Evolutionary conservation across 441 rosid genomes (phyloP), one percentile per base, ranked within the genome.

Genomic region (Hypseocharis bilobata): DNA sequence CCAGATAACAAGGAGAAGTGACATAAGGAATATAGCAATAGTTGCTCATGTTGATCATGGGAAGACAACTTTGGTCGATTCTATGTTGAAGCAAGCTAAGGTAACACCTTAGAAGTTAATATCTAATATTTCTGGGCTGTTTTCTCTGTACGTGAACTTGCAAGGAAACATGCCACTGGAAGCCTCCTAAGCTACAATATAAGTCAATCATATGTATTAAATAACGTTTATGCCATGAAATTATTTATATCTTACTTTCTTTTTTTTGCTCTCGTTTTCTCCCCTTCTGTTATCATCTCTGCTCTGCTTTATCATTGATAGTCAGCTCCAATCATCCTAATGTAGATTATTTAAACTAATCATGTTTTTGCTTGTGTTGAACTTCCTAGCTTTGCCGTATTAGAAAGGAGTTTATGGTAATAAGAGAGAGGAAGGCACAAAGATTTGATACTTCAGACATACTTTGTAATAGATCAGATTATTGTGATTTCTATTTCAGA

Each of bases 21-120:
- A 91, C 68, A 75, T 92, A 76, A 82, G 98, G 85, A 92, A 90
- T 65, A 87, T 90, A 67, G 98, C 98, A 38, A 92, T 90, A 42
- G 96, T 90, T 52, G 98, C 98, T 45, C 98, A 90, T 69, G 98
- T 92, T 51, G 98, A 92, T 80, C 98, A 92, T 66, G 98, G 97
- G 6, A 92, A 92, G 82, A 92, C 98, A 1, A 92, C 98, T 74
- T 74, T 92, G 83, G 97, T 92, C 62, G 98, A 92, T 76, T 81
- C 98, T 26, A 89, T 92, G 98, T 81, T 92, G 68, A 84, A 70
- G 81, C 98, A 92, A 78, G 82, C 98, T 26, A 89, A 91, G 95
- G 98, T 88, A 76, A 77, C 25, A 27, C 4, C n/a, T 42, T 0
- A 23, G 28, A 26, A 61, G 28, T 38, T 60, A 49, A 26, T 6